Evolutionary conservation across 2,329 filamentous ascomycete genomes (phyloP), one percentile per base, ranked within the genome.

Genomic region (Pezicula carpinea): DNA sequence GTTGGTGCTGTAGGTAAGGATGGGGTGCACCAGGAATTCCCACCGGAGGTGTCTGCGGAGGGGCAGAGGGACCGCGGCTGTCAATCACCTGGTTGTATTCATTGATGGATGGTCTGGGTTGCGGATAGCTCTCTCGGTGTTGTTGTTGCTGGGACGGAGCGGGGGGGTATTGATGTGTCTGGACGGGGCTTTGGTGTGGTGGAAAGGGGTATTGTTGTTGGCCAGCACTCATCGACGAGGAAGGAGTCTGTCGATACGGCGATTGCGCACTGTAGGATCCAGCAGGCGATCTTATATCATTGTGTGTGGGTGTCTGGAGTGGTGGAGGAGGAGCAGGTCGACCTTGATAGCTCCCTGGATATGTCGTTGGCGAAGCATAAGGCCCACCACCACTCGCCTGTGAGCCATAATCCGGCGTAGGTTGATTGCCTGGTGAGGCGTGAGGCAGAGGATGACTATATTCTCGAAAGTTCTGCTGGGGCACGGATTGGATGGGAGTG

Each of bases 251-350:
- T 36, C 57, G 54, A 49, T 63, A 65, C 14, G 63, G 61, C n/a
- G 63, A 65, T 43, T 64, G 60, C 5, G 53, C 59, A 42, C 61
- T 60, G 49, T 58, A 62, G 31, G 61, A 56, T 29, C 70, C 65
- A 23, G 67, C 65, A 39, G 71, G 71, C 38, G 71, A 74, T 49
- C 66, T 65, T 49, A 72, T 64, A 46, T 66, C 65, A 47, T 59
- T 61, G 42, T 59, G 58, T 17, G 55, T 49, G 43, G 66, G 64
- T 39, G 67, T 63, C 57, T 72, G 70, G 51, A 72, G 64, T 42
- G 71, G 66, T 32, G 66, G 65, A 49, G 72, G 69, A 52, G 59
- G 58, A 52, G 58, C 58, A 49, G 60, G 62, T 47, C 60, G 59
- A 43, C 57, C 53, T 52, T 54, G 54, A 55, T 59, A 62, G 39